Evolutionary conservation across 202 grass and related monocot genomes (phyloP), one percentile per base, ranked within the genome.

Genomic region (Eragrostis tef): DNA sequence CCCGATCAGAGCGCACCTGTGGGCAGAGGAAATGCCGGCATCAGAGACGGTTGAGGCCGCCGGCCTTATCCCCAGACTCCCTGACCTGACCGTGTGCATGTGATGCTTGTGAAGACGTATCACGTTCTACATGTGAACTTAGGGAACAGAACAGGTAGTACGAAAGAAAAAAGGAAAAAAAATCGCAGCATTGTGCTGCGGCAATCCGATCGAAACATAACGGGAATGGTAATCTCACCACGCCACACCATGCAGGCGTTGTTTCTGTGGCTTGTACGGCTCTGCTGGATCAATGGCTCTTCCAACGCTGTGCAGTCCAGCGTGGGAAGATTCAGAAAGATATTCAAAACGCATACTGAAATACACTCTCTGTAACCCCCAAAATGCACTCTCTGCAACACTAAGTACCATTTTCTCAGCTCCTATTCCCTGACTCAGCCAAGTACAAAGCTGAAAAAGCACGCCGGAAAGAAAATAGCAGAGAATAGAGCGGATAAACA

Each of bases 81-180:
- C 34, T 39, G 34, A 31, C 34, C 34, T 39, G 3, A 39, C 34
- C 34, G 34, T 5, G 47, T 57, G 65, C 83, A 45, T 85, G 83
- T 81, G 58, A 85, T 21, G 9, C 77, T n/a, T 22, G 66, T 78
- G 83, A 82, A 73, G 67, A 74, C 59, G 17, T 22, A 13, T 86
- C 72, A 89, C 60, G 49, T 62, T 82, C 49, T 81, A 81, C 87
- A 81, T 85, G 78, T 78, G 66, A 89, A 78, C 82, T 24, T 59
- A n/a, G 70, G 41, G 21, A 86, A 67, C 2, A 42, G 34, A n/a
- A n/a, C n/a, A n/a, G n/a, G n/a, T n/a, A n/a, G 66, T 9, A 22
- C 14, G 68, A 72, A 48, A 22, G 51, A n/a, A 3, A 20, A 5
- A 70, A 65, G 14, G n/a, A 6, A 41, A 82, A 72, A 13, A 41